These are phyloP conservation scores for Filobasidium floriforme DNA, from an alignment of 768 basidiomycete genomes.

Conservation along the genomic window DNA sequence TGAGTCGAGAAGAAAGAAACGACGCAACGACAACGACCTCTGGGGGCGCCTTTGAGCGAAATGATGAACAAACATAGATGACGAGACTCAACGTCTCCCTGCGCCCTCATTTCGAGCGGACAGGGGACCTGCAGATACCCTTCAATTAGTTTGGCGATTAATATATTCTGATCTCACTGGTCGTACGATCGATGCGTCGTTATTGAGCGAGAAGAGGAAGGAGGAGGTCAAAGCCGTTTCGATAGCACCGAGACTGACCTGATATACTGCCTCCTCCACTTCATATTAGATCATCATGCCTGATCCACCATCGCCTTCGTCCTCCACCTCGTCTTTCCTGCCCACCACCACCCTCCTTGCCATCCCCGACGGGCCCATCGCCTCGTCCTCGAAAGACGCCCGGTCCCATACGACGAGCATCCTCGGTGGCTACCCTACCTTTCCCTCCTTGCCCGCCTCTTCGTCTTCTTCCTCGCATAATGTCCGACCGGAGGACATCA, in stretches of 20 bases:
- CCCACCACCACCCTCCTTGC: conserved; percentile 35
- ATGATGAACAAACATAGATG: conserved; percentile 38
- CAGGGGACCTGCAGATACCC: conserved; percentile 29
- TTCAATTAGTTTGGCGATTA: conserved; percentile 43
- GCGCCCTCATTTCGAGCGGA: conserved; percentile 13
- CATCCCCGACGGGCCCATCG: conserved; percentile 38
- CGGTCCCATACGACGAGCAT: conserved; percentile 30
- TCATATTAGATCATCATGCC: neutral
- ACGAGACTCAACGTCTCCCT: conserved; percentile 35
- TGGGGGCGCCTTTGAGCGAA: neutral
- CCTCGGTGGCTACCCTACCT: conserved; percentile 42
- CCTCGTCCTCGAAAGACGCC: conserved; percentile 26
- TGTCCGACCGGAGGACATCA: conserved; percentile 26
- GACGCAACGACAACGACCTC: neutral
- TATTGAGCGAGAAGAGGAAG: neutral
- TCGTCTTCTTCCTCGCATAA: conserved; percentile 14
- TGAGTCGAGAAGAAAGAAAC: neutral
- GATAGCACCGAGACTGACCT: neutral
- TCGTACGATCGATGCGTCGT: neutral
- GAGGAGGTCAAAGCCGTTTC: too few relatives aligned
- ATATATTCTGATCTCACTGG: conserved; percentile 27
- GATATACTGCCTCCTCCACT: neutral
- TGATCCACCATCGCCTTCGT: neutral
- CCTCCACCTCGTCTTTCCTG: conserved; percentile 25
- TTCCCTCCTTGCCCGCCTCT: conserved; percentile 28